A percentile compares a stretch with the other conserved stretches of the same genome.
phyloP scores from a whole-genome alignment of 768 basidiomycete species.

The Pleurotus salmoneostramineus region DNA sequence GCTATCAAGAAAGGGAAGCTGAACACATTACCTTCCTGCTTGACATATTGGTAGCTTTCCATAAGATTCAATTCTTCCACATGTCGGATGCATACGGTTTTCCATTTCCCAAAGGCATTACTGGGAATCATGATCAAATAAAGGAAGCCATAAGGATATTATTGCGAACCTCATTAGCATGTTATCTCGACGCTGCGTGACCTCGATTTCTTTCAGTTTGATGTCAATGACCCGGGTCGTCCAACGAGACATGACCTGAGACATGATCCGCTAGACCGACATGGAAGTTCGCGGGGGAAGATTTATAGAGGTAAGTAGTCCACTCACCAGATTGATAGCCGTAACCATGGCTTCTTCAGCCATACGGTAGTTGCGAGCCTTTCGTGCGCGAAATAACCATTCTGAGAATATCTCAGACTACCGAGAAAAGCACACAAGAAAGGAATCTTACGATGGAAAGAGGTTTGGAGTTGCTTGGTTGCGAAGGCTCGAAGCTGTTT shows the following conservation, averaged over 20 bases:
- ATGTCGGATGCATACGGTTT: slow-evolving; percentile 53
- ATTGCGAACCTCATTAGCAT: slow-evolving; percentile 26
- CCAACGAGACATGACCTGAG: slow-evolving; percentile 53
- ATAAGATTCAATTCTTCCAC: slow-evolving; percentile 73
- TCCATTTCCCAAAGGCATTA: slow-evolving; percentile 67
- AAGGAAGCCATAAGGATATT: neutral
- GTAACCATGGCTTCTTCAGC: slow-evolving; percentile 41
- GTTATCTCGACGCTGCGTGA: slow-evolving; percentile 38
- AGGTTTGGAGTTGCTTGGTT: slow-evolving; percentile 26
- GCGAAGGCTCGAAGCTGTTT: slow-evolving; percentile 42
- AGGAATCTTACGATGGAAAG: slow-evolving; percentile 28
- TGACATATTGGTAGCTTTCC: slow-evolving; percentile 79
- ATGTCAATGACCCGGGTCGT: slow-evolving; percentile 69
- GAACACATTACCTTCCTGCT: slow-evolving; percentile 59
- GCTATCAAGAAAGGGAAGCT: neutral
- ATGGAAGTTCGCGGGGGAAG: neutral
- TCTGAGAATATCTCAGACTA: slow-evolving; percentile 25
- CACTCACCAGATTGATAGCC: slow-evolving; percentile 33
- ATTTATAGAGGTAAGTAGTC: neutral
- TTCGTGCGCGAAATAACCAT: slow-evolving; percentile 40
- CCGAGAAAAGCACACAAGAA: slow-evolving; percentile 13
- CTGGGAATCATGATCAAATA: slow-evolving; percentile 26
- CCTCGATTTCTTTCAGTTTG: slow-evolving; percentile 70
- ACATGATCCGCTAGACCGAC: slow-evolving; percentile 44
- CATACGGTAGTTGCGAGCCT: slow-evolving; percentile 33